These are phyloP conservation scores for Mucor plumbeus DNA, from an alignment of 371 early-diverging fungal species.

Conservation along the genomic window DNA sequence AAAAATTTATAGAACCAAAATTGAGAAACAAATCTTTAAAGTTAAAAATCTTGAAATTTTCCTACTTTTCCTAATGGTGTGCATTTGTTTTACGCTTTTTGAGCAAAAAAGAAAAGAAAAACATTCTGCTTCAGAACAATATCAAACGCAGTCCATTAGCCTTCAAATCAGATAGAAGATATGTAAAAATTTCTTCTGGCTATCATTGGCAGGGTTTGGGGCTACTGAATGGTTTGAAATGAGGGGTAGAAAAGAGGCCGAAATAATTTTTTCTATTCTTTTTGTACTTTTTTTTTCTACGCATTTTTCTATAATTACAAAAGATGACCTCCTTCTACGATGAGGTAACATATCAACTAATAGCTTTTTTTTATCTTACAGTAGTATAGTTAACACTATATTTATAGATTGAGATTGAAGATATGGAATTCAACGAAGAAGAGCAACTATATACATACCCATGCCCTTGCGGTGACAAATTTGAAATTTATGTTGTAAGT, in stretches of 20 bases:
- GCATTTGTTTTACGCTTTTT: too few species aligned
- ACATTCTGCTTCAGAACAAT: neutral
- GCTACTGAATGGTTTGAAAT: neutral
- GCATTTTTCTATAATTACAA: neutral
- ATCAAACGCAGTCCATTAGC: neutral
- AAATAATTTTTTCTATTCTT: slow-evolving; percentile 4
- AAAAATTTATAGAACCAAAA: too few species aligned
- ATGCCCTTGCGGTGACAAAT: slow-evolving; percentile 99
- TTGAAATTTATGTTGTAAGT: slow-evolving; percentile 83
- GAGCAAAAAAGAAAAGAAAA: too few species aligned
- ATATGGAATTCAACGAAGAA: slow-evolving; percentile 95
- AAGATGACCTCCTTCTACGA: slow-evolving; percentile 41
- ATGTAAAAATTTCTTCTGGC: neutral
- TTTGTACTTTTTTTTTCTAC: neutral
- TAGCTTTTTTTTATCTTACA: too few species aligned
- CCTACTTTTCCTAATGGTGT: too few species aligned
- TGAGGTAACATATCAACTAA: slow-evolving; percentile 28
- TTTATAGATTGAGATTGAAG: slow-evolving; percentile 86
- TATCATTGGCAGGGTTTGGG: slow-evolving; percentile 2
- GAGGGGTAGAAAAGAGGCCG: neutral
- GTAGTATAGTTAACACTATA: slow-evolving; percentile 3
- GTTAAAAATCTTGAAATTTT: too few species aligned
- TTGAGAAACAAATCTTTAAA: too few species aligned
- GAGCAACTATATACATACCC: slow-evolving; percentile 91
- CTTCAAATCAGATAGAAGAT: neutral